Evolutionary conservation across 164 flowering plant genomes (phyloP).

Genomic region (Vitis riparia): DNA sequence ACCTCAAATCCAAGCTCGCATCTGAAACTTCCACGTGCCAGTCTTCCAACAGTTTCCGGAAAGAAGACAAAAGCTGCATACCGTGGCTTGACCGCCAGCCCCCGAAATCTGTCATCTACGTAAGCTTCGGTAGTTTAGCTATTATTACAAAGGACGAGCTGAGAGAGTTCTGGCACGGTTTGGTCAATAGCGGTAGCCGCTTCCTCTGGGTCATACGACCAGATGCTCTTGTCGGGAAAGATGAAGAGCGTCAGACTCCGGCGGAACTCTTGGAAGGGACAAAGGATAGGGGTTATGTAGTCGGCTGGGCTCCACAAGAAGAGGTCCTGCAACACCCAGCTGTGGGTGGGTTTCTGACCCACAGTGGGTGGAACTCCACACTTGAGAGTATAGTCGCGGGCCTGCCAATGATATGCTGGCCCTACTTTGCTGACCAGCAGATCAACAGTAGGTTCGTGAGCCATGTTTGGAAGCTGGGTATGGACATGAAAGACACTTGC

Average conservation of each 20-base stretch:
- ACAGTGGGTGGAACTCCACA: too few species aligned
- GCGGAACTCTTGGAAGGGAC: background rate
- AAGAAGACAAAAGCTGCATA: slow-evolving; percentile 10
- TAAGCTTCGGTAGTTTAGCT: slow-evolving; percentile 7
- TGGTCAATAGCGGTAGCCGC: background rate
- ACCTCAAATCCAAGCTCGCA: slow-evolving; percentile 3
- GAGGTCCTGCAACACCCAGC: slow-evolving; percentile 6
- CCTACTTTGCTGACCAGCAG: slow-evolving; percentile 1
- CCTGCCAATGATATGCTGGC: slow-evolving; percentile 5
- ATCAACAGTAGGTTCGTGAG: background rate
- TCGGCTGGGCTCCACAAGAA: slow-evolving; percentile 8
- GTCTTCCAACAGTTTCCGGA: slow-evolving; percentile 9
- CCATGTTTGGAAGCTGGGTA: background rate
- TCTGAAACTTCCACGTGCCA: background rate
- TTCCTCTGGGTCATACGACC: slow-evolving; percentile 8
- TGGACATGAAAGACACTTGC: slow-evolving; percentile 4
- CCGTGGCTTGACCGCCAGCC: too few species aligned
- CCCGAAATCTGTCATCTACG: slow-evolving; percentile 4
- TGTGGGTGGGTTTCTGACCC: too few species aligned
- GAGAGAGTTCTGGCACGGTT: slow-evolving; percentile 5
- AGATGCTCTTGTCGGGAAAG: background rate
- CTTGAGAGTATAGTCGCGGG: background rate
- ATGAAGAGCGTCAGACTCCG: background rate
- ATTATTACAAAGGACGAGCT: background rate
- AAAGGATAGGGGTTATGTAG: background rate